Percentiles rank a stretch among this genome's conserved stretches.
Evolutionary conservation across 129 eudicot genomes (phyloP).

Genomic region (Flaveria ramosissima): DNA sequence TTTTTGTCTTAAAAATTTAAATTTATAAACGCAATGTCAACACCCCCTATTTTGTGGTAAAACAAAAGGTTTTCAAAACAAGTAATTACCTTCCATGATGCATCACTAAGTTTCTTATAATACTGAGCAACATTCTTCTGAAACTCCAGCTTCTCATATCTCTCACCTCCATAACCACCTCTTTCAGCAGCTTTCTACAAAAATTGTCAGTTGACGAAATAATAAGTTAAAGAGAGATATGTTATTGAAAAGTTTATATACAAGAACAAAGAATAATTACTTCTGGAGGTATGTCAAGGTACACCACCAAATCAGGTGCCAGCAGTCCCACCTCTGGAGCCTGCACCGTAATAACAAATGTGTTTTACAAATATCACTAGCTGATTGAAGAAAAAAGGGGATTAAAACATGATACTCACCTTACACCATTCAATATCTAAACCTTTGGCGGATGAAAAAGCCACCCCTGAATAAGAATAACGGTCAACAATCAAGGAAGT

Average conservation of each 20-base stretch:
- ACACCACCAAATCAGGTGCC: constrained; percentile 94
- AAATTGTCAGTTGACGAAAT: background rate
- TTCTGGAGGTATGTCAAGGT: constrained; percentile 93
- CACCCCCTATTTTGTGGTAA: background rate
- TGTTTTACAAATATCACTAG: background rate
- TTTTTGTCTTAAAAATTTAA: background rate
- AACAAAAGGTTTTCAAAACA: background rate
- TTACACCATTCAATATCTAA: constrained; percentile 89
- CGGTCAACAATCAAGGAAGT: constrained; percentile 90
- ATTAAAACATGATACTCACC: constrained; percentile 40
- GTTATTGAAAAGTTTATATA: background rate
- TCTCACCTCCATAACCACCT: constrained; percentile 95
- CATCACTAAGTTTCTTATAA: constrained; percentile 56
- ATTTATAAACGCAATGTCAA: background rate
- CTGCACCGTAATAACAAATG: constrained; percentile 37
- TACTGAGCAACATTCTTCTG: constrained; percentile 68
- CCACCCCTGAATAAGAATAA: constrained; percentile 91
- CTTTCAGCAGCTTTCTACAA: constrained; percentile 92
- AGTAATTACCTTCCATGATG: constrained; percentile 85
- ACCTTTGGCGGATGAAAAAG: constrained; percentile 96
- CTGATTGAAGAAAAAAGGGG: background rate
- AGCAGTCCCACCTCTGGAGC: constrained; percentile 85
- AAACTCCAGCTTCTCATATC: constrained; percentile 88
- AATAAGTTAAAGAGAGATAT: background rate
- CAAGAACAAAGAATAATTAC: constrained; percentile 38